Conservation (phyloP, 805 yeast genomes). For the Nakazawaea pomicola region DNA sequence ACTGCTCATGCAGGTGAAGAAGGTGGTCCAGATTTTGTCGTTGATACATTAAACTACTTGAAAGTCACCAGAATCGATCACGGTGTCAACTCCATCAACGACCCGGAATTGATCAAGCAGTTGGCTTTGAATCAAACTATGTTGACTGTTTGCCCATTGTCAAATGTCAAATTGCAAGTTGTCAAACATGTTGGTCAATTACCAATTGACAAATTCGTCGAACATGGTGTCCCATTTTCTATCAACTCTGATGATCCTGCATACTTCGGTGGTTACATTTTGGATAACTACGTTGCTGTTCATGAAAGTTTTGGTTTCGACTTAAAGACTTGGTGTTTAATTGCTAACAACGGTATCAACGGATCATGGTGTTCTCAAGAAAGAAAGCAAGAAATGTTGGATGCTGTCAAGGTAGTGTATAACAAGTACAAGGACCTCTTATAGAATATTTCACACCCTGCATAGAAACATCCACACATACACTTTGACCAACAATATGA, state of each 20-base stretch:
- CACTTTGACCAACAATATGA: too few species aligned
- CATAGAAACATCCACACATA: too few species aligned
- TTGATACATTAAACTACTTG: constrained; percentile 51
- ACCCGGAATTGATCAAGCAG: constrained; percentile 46
- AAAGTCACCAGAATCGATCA: constrained; percentile 74
- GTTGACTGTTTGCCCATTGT: constrained; percentile 72
- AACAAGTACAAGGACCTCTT: constrained; percentile 19
- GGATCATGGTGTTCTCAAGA: constrained; percentile 70
- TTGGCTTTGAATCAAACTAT: constrained; percentile 51
- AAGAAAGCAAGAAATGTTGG: constrained; percentile 44
- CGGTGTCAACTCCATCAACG: constrained; percentile 64
- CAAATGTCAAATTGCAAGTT: constrained; percentile 72
- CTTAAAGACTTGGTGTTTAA: constrained; percentile 52
- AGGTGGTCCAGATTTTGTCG: constrained; percentile 69
- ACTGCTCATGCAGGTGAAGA: constrained; percentile 93
- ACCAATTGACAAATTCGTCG: constrained; percentile 60
- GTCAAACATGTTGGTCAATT: constrained; percentile 62
- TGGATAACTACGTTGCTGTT: constrained; percentile 68
- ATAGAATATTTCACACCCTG: constrained; percentile 4
- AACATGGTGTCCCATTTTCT: constrained; percentile 62
- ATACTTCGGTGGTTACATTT: constrained; percentile 78
- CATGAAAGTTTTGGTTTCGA: constrained; percentile 63
- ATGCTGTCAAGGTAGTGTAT: constrained; percentile 37
- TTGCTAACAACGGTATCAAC: constrained; percentile 60
- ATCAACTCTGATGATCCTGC: constrained; percentile 80